Percentiles rank a stretch among this genome's conserved stretches.
Conservation (phyloP, 2,329 filamentous ascomycete genomes). For the Penicillium palitans region DNA sequence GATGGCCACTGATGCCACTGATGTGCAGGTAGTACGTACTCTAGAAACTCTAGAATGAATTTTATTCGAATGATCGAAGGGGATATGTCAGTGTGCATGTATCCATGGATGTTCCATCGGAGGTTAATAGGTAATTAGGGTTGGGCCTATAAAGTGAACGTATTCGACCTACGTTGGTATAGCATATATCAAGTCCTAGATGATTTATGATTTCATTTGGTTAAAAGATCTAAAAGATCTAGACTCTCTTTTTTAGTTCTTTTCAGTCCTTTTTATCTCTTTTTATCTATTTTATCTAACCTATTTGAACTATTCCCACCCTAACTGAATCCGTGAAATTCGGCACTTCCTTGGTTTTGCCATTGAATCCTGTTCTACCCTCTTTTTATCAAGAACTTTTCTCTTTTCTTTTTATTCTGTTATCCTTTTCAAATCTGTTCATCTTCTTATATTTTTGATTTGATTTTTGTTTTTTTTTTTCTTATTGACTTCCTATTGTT, state of each 20-base stretch:
- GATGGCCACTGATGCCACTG: conserved; percentile 12
- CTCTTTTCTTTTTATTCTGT: not conserved
- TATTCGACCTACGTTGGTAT: too few relatives aligned
- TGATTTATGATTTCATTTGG: not conserved
- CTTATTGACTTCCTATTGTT: not conserved
- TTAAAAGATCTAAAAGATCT: not conserved
- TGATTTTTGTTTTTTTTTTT: not conserved
- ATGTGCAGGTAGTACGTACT: conserved; percentile 17
- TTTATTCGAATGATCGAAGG: not conserved
- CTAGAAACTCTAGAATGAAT: conserved; percentile 1
- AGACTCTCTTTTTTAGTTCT: not conserved
- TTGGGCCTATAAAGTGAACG: not conserved
- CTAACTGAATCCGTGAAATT: not conserved
- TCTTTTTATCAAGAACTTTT: not conserved
- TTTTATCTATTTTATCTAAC: not conserved
- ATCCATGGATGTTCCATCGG: not conserved
- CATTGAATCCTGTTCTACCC: not conserved
- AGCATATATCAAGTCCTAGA: too few relatives aligned
- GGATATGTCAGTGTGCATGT: not conserved
- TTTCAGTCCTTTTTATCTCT: not conserved
- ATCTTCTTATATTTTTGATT: not conserved
- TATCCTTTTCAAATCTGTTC: not conserved
- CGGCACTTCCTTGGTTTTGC: not conserved
- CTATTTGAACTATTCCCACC: not conserved
- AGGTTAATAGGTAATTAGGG: not conserved